phyloP scores from a whole-genome alignment of 2,329 filamentous ascomycete species.

The Fusarium piperis region DNA sequence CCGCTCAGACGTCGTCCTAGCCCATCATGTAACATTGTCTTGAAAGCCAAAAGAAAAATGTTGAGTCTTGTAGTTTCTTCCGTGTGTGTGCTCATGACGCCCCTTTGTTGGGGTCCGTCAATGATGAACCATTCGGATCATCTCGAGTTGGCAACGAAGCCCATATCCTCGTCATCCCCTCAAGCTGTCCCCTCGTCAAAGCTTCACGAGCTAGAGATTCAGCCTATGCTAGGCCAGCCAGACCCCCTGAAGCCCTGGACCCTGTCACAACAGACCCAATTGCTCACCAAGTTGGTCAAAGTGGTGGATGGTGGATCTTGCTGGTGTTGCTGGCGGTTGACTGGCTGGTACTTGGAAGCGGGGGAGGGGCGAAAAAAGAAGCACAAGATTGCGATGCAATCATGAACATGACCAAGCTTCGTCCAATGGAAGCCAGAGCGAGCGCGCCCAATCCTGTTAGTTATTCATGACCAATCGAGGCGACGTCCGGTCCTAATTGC shows the following conservation, averaged over 20 bases:
- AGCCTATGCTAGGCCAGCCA: neutral
- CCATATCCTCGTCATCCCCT: neutral
- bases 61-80: neutral
- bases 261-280: conserved; percentile 24
- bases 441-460: conserved; percentile 4
- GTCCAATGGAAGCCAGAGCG: conserved; percentile 19
- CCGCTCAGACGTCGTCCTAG: neutral
- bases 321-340: conserved; percentile 20
- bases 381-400: conserved; percentile 24
- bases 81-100: neutral
- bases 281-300: conserved; percentile 18
- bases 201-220: conserved; percentile 2
- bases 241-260: conserved; percentile 8
- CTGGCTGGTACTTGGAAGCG: conserved; percentile 27
- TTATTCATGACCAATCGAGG: conserved; percentile 4
- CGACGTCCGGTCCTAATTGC: neutral
- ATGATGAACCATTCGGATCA: neutral
- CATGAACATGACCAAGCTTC: conserved; percentile 13
- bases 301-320: conserved; percentile 34
- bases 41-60: neutral
- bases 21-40: neutral
- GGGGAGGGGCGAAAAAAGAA: conserved; percentile 34
- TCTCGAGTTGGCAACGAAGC: neutral
- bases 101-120: neutral
- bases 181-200: neutral